Base-by-base conservation (phyloP, 1,284 basidiomycete species). In the Lentinula novae-zelandiae region DNA sequence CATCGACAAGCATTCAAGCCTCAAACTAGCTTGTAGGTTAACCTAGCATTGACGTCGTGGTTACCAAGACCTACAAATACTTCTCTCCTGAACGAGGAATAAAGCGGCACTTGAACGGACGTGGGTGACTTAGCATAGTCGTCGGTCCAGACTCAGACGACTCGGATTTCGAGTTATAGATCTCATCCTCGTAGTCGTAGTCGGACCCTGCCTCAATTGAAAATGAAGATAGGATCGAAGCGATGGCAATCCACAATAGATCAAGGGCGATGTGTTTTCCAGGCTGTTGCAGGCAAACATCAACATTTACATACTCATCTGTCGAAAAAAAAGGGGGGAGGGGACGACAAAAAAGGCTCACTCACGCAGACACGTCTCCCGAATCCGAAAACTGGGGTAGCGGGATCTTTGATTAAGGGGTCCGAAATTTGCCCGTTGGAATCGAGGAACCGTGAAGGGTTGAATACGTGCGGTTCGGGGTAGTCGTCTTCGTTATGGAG, bases 211-310 rank as follows among this genome's bases (percentile, higher is more conserved):
- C 64, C 39, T 60, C 60, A 27, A 70, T 66, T 8, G 61, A 59
- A 49, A 67, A 66, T 22, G 58, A 64, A 15, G 68, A 60, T 2
- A 70, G 58, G 13, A 69, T 64, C 9, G 65, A 63, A 10, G 66
- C 65, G 3, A 67, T 57, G 33, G 66, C 53, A 15, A 69, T 60
- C 65, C 65, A 70, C 27, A 69, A 22, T 1, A 63, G 65, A 34
- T 61, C 62, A 20, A 67, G 61, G 9, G 65, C 69, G 8, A 70
- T 61, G 63, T 69, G 56, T 27, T 58, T 54, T 10, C 69, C 69
- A 20, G 69, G 52, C 55, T 53, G 36, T 52, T 6, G 15, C 34
- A 33, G 12, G 13, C 15, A 22, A 17, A 3, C 4, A 3, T 20
- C 3, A 20, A 20, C 5, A 36, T 38, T 4, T 10, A 31, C 46